phyloP scores from a whole-genome alignment of 345 rosid species.

The Heritiera littoralis region DNA sequence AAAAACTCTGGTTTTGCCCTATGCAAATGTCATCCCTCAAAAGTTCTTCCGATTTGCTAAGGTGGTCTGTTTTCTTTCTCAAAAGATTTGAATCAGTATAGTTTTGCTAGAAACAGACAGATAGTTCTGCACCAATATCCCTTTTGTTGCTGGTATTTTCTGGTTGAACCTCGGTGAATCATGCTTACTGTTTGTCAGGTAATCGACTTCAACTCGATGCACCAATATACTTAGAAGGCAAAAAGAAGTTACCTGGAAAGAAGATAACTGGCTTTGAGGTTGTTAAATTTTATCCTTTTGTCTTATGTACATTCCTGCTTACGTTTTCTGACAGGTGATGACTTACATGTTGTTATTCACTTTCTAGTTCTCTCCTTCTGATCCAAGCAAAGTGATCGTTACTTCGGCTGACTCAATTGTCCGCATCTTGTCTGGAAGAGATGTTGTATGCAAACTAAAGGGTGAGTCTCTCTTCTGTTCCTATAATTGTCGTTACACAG shows the following conservation, averaged over 20 bases:
- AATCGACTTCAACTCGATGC: conserved; percentile 38
- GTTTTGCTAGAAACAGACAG: background rate
- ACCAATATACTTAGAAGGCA: conserved; percentile 44
- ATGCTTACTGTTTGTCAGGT: conserved; percentile 31
- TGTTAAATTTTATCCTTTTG: background rate
- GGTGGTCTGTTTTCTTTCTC: background rate
- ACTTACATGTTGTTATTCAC: conserved; percentile 14
- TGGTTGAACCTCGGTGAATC: background rate
- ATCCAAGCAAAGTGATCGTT: conserved; percentile 54
- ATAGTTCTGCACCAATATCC: background rate
- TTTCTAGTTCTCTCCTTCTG: conserved; percentile 52
- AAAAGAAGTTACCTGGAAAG: conserved; percentile 54
- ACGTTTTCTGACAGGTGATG: background rate
- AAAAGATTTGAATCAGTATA: background rate
- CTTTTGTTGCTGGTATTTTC: background rate
- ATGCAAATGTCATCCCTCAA: background rate
- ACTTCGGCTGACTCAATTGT: conserved; percentile 60
- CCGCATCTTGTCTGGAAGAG: conserved; percentile 37
- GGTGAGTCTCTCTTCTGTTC: conserved; percentile 34
- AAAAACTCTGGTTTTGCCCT: background rate
- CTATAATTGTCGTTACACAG: background rate
- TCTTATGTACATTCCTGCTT: background rate
- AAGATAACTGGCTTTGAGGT: conserved; percentile 65
- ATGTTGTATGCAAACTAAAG: conserved; percentile 47
- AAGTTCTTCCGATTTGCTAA: background rate